Evolutionary conservation across 108 stramenopile species (phyloP).

Genomic region (Nitzschia sp.): DNA sequence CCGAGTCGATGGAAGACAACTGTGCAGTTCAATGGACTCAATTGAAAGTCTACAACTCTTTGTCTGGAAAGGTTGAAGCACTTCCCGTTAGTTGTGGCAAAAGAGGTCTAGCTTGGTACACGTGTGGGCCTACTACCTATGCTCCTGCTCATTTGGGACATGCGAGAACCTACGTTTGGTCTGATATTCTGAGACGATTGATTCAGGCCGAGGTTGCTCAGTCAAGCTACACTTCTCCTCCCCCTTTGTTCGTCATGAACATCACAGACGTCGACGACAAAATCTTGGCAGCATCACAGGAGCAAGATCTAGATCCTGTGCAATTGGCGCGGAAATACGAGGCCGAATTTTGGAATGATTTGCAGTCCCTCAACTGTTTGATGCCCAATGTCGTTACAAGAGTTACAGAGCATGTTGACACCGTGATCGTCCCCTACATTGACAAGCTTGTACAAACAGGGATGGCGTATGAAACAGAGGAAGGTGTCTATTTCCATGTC

Average conservation of each 20-base stretch:
- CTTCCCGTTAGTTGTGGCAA: background rate
- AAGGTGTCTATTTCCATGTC: slow-evolving; percentile 93
- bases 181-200: slow-evolving; percentile 93
- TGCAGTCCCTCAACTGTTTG: slow-evolving; percentile 67
- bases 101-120: slow-evolving; percentile 86
- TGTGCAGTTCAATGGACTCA: background rate
- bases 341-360: slow-evolving; percentile 71
- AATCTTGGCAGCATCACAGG: slow-evolving; percentile 74
- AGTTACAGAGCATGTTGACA: slow-evolving; percentile 88
- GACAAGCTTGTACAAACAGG: slow-evolving; percentile 66
- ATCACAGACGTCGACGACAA: slow-evolving; percentile 99
- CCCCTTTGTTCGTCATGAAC: slow-evolving; percentile 83
- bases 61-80: slow-evolving; percentile 5
- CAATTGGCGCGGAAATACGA: slow-evolving; percentile 60
- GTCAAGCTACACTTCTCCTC: slow-evolving; percentile 7
- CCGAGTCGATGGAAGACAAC: background rate
- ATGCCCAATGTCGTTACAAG: slow-evolving; percentile 88
- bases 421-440: slow-evolving; percentile 86
- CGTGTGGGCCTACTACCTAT: slow-evolving; percentile 98
- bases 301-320: slow-evolving; percentile 41
- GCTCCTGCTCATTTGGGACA: slow-evolving; percentile 96
- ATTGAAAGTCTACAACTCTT: slow-evolving; percentile 6
- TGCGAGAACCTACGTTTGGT: slow-evolving; percentile 90
- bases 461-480: slow-evolving; percentile 81
- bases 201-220: slow-evolving; percentile 20